Evolutionary conservation across 2,329 filamentous ascomycete species (phyloP), one percentile per base, ranked within the genome.

Genomic region (Fusarium sp.): DNA sequence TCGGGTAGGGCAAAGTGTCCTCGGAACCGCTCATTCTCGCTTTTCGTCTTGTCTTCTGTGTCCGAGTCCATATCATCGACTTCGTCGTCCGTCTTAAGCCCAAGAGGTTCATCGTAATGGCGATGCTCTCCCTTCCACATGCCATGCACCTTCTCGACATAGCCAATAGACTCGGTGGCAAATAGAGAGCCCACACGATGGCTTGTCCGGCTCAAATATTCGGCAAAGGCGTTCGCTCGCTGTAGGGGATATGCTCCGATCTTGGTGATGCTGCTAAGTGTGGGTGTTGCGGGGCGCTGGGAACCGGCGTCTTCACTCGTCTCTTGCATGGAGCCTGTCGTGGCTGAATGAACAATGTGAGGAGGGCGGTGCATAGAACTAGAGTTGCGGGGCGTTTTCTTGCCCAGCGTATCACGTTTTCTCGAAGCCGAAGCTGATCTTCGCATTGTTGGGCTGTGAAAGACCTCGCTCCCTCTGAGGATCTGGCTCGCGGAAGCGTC

Each of bases 121-220:
- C 89, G 93, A 68, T 89, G 88, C 11, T 92, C 92, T 31, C 95
- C 95, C 66, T 93, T 91, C 87, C 95, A 95, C 91, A 98, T 98
- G 33, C 93, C 94, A 0, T 94, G 96, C 0, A 98, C 93, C 75
- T 97, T 98, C 71, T 96, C 93, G 29, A 97, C 89, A 72, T 98
- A 98, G 2, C 92, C 93, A 88, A 97, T 96, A 1, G 94, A 96
- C 73, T 97, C 93, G 0, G 89, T 92, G 7, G 94, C 91, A 41
- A 98, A 78, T 9, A 96, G 78, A 25, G 82, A 91, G 57, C 91
- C 92, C 87, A 98, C 91, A 31, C 87, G 87, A 66, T 91, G 90
- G 19, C 92, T 89, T 19, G 90, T 87, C 52, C 84, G 89, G 70
- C 90, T 91, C 47, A 97, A 80, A 71, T 93, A 97, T 42, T 88